Evolutionary conservation across 177 flowering plant species (phyloP).

Genomic region (Telopea speciosissima): DNA sequence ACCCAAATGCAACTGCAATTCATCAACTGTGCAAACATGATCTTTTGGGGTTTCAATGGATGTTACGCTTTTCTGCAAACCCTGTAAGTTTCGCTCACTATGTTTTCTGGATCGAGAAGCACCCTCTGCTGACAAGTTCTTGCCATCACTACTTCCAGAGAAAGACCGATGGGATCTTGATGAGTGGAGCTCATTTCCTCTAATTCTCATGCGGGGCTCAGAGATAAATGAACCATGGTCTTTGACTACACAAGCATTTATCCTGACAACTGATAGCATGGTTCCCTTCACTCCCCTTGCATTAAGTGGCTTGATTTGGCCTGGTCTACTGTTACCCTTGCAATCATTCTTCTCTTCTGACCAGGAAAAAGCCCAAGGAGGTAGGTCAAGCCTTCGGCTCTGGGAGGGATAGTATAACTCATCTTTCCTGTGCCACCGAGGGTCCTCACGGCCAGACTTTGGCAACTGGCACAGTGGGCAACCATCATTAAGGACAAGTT

Average conservation of each 20-base stretch:
- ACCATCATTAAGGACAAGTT: slow-evolving; percentile 80
- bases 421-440: slow-evolving; percentile 72
- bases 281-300: slow-evolving; percentile 62
- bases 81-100: slow-evolving; percentile 32
- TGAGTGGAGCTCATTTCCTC: slow-evolving; percentile 56
- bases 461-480: slow-evolving; percentile 89
- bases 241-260: slow-evolving; percentile 89
- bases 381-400: slow-evolving; percentile 71
- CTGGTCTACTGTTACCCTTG: slow-evolving; percentile 27
- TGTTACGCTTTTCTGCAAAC: slow-evolving; percentile 25
- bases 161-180: slow-evolving; percentile 41
- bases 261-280: slow-evolving; percentile 78
- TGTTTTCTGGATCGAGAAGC: slow-evolving; percentile 31
- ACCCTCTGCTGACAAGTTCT: slow-evolving; percentile 42
- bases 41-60: slow-evolving; percentile 53
- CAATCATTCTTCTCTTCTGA: slow-evolving; percentile 62
- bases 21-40: slow-evolving; percentile 55
- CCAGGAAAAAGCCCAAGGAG: slow-evolving; percentile 73
- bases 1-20: slow-evolving; percentile 77
- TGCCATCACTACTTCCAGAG: slow-evolving; percentile 44
- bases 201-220: slow-evolving; percentile 54
- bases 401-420: slow-evolving; percentile 71
- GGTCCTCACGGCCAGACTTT: slow-evolving; percentile 82
- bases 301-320: slow-evolving; percentile 38
- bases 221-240: slow-evolving; percentile 66